Percentiles rank a stretch among this genome's conserved stretches.
Conservation (phyloP, 768 basidiomycete genomes). For the Trametes coccinea region DNA sequence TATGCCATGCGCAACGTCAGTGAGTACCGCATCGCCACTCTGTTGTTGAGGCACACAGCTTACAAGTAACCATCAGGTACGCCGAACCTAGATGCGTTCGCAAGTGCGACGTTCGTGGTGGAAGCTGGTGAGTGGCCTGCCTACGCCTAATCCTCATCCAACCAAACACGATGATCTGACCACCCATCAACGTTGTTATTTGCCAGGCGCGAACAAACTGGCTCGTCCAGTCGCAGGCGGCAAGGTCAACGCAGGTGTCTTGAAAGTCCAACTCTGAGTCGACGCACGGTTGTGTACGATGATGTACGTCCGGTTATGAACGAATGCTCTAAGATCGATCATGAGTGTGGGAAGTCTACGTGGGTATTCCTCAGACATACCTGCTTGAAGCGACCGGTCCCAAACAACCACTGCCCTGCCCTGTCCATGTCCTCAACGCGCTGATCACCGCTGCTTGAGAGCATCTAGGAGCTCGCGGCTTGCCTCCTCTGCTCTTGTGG, state of each 20-base stretch:
- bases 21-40: conserved; percentile 29
- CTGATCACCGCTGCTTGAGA: no score
- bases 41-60: not conserved
- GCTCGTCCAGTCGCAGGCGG: conserved; percentile 52
- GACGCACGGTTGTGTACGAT: no score
- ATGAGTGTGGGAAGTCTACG: no score
- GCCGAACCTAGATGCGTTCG: conserved; percentile 47
- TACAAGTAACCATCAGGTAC: conserved; percentile 31
- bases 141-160: not conserved
- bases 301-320: no score
- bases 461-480: no score
- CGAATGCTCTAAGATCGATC: no score
- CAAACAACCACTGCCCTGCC: no score
- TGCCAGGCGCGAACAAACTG: conserved; percentile 45
- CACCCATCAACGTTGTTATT: not conserved
- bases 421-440: no score
- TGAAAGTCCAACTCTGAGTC: conserved; percentile 31
- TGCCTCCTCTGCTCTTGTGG: no score
- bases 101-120: conserved; percentile 44
- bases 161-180: no score
- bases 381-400: no score
- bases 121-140: conserved; percentile 26
- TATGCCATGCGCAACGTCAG: conserved; percentile 53
- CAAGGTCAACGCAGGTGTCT: conserved; percentile 43
- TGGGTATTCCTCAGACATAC: no score